Evolutionary conservation across 164 flowering plant species (phyloP).

Genomic region (Chloranthus sessilifolius): DNA sequence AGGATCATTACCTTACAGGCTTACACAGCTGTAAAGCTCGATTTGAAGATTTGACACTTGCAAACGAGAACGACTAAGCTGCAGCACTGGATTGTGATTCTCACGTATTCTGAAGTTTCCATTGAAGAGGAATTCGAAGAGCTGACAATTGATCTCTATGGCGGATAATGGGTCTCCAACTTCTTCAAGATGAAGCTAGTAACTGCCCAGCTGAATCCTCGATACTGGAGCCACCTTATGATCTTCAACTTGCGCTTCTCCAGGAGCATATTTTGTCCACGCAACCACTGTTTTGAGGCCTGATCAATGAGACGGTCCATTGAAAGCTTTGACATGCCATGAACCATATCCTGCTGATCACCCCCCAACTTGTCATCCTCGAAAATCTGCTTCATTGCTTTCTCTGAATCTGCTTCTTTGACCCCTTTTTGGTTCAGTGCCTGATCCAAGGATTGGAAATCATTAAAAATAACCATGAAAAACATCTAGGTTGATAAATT

Average conservation of each 20-base stretch:
- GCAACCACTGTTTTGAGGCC: slow-evolving; percentile 83
- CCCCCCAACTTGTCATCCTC: slow-evolving; percentile 32
- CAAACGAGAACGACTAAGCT: too few species aligned
- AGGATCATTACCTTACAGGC: too few species aligned
- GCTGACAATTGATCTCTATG: too few species aligned
- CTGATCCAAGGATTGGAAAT: too few species aligned
- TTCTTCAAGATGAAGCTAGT: slow-evolving; percentile 46
- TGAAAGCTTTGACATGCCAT: slow-evolving; percentile 55
- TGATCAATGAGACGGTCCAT: slow-evolving; percentile 53
- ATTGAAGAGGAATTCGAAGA: too few species aligned
- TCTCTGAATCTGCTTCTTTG: slow-evolving; percentile 37
- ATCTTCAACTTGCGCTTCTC: slow-evolving; percentile 71
- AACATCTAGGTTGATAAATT: too few species aligned
- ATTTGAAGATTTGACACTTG: too few species aligned
- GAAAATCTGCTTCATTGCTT: slow-evolving; percentile 65
- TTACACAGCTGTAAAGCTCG: too few species aligned
- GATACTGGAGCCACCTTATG: slow-evolving; percentile 86
- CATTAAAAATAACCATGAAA: too few species aligned
- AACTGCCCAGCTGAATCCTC: slow-evolving; percentile 75
- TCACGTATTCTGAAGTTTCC: too few species aligned
- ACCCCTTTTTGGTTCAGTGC: slow-evolving; percentile 65
- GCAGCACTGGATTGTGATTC: too few species aligned
- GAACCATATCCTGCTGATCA: slow-evolving; percentile 22
- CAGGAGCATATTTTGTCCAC: slow-evolving; percentile 33
- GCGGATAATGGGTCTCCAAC: slow-evolving; percentile 44